phyloP scores from a whole-genome alignment of 225 moss, liverwort and hornwort genomes.

The Anthoceros angustus region DNA sequence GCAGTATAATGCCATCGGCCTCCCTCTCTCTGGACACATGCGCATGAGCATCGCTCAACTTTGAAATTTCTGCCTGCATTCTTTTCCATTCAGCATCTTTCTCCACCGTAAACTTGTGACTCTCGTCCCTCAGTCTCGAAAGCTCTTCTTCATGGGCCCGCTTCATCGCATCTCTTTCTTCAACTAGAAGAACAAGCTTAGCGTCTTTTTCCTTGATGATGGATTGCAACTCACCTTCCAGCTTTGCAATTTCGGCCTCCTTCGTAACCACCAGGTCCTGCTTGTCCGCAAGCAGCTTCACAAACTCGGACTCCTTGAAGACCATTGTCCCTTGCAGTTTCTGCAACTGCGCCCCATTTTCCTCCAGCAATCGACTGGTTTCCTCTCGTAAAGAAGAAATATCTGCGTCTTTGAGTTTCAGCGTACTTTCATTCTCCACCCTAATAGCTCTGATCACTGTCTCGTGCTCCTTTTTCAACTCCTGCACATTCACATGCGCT shows the following conservation, averaged over 20 bases:
- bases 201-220: background rate
- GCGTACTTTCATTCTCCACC: background rate
- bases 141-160: background rate
- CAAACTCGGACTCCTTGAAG: background rate
- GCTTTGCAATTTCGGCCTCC: background rate
- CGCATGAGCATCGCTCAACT: background rate
- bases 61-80: background rate
- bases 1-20: background rate
- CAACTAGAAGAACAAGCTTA: background rate
- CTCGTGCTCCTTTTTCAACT: background rate
- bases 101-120: background rate
- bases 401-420: background rate
- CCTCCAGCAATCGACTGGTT: background rate
- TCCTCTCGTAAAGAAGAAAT: background rate
- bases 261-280: background rate
- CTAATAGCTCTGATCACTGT: background rate
- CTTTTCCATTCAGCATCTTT: background rate
- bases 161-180: background rate
- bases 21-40: background rate
- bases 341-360: background rate
- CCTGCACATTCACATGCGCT: background rate
- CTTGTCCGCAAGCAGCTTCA: background rate
- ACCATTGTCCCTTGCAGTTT: background rate
- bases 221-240: background rate
- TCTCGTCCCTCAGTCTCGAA: background rate